These are phyloP conservation scores for Penicillium sp. DNA, from an alignment of 2,329 filamentous ascomycete genomes.

Conservation along the genomic window DNA sequence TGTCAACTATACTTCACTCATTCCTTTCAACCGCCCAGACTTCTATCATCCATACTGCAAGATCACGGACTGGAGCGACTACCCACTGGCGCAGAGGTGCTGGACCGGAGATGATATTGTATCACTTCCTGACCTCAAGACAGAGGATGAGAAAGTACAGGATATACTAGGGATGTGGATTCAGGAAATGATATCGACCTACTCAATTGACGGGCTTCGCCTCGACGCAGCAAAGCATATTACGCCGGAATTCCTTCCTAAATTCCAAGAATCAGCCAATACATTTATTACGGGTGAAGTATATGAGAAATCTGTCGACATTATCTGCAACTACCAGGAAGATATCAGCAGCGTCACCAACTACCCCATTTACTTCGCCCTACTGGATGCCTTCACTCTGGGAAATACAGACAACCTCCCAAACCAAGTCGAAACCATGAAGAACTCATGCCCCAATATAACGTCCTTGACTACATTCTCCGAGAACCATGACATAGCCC, in stretches of 20 bases:
- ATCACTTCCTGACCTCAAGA: slow-evolving; percentile 53
- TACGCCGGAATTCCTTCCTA: slow-evolving; percentile 46
- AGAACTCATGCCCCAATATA: slow-evolving; percentile 44
- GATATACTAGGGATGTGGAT: slow-evolving; percentile 51
- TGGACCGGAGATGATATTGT: slow-evolving; percentile 58
- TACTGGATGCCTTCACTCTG: slow-evolving; percentile 40
- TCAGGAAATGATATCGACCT: slow-evolving; percentile 46
- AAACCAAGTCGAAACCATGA: slow-evolving; percentile 31
- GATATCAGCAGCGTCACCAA: slow-evolving; percentile 53
- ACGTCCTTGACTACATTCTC: slow-evolving; percentile 57
- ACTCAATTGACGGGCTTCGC: slow-evolving; percentile 57
- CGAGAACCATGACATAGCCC: slow-evolving; percentile 65
- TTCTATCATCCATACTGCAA: slow-evolving; percentile 37
- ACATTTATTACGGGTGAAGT: slow-evolving; percentile 56
- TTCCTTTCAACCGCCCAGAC: slow-evolving; percentile 32
- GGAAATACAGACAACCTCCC: slow-evolving; percentile 37
- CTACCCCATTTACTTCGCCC: slow-evolving; percentile 49
- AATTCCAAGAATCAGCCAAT: slow-evolving; percentile 42
- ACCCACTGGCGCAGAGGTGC: slow-evolving; percentile 47
- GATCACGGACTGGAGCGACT: slow-evolving; percentile 41
- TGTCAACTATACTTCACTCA: slow-evolving; percentile 33
- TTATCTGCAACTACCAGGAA: slow-evolving; percentile 49
- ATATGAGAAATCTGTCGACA: slow-evolving; percentile 41
- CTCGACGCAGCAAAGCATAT: slow-evolving; percentile 57
- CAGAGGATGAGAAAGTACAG: slow-evolving; percentile 47